Evolutionary conservation across 2,329 filamentous ascomycete species (phyloP), one percentile per base, ranked within the genome.

Genomic region (Leptographium flavum): DNA sequence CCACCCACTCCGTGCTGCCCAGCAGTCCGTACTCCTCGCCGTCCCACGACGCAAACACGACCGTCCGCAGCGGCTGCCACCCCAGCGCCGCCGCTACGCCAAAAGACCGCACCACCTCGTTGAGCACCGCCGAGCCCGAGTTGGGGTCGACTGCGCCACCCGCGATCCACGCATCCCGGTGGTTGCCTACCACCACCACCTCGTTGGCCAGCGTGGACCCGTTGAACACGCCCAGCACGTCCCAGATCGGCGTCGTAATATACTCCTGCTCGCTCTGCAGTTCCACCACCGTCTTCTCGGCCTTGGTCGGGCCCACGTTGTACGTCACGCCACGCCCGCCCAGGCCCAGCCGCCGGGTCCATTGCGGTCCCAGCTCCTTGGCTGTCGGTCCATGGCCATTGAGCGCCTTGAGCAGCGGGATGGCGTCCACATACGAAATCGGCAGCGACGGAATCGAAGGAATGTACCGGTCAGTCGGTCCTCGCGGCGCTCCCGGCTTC

Each of bases 161-260:
- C n/a, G 50, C 49, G 22, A 55, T 48, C 85, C 85, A 93, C 0
- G 83, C 81, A 61, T 88, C 83, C 17, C 82, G 74, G 58, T 88
- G 83, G 54, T 87, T 87, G n/a, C 83, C 83, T 28, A 96, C 66
- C 4, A 98, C 73, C 39, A 98, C 70, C 1, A 94, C 87, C 57
- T 95, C 87, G 54, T 94, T 79, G 0, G 79, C 69, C 42, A 51
- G 44, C 31, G 92, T 77, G 0, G 82, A 83, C 10, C 90, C 92
- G 55, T 94, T 94, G 59, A 98, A 85, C 39, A 92, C 70, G 38
- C 90, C 90, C 52, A 96, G 90, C 3, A 92, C 85, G 57, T 98
- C 83, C 87, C 87, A 94, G 43, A 90, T 67, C 4, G 84, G 83
- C 0, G 83, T 92, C 1, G 75, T 90, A 14, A 78, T 76, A 56